These are phyloP conservation scores for Pulveroboletus ravenelii DNA, from an alignment of 768 basidiomycete genomes.

Conservation along the genomic window DNA sequence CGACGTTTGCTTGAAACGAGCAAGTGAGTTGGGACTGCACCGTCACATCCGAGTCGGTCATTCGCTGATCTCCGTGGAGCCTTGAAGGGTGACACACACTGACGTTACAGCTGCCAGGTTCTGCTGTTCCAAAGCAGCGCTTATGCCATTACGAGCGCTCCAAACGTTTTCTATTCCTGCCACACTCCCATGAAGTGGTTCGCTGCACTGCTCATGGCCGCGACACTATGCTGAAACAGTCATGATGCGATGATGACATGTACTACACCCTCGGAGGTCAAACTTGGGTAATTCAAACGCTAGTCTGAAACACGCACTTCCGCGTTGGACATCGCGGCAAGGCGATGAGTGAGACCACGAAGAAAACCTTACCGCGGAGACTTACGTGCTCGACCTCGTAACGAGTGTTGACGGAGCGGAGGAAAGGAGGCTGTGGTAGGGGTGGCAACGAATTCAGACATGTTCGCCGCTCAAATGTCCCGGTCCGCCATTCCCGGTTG, in stretches of 20 bases:
- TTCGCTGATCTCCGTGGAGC: neutral
- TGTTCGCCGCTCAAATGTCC: conserved; percentile 23
- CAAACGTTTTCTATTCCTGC: neutral
- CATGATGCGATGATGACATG: conserved; percentile 9
- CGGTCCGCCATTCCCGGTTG: conserved; percentile 23
- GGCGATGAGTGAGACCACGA: conserved; percentile 6
- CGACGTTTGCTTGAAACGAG: no score
- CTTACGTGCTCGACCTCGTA: conserved; percentile 24
- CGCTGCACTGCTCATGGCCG: neutral
- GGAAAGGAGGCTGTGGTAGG: conserved; percentile 17
- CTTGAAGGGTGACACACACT: neutral
- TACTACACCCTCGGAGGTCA: neutral
- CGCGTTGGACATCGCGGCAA: conserved; percentile 1
- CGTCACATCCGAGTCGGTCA: neutral
- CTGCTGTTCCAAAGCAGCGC: neutral
- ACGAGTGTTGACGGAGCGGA: conserved; percentile 17
- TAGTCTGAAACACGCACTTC: neutral
- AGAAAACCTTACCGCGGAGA: conserved; percentile 3
- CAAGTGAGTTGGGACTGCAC: neutral
- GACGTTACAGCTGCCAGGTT: neutral
- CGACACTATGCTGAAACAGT: conserved; percentile 4
- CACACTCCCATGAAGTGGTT: neutral
- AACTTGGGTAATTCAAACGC: neutral
- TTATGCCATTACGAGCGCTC: neutral
- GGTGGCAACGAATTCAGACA: conserved; percentile 4